Evolutionary conservation across 495 filamentous ascomycete species (phyloP), one percentile per base, ranked within the genome.

Genomic region (Cryomyces minteri): DNA sequence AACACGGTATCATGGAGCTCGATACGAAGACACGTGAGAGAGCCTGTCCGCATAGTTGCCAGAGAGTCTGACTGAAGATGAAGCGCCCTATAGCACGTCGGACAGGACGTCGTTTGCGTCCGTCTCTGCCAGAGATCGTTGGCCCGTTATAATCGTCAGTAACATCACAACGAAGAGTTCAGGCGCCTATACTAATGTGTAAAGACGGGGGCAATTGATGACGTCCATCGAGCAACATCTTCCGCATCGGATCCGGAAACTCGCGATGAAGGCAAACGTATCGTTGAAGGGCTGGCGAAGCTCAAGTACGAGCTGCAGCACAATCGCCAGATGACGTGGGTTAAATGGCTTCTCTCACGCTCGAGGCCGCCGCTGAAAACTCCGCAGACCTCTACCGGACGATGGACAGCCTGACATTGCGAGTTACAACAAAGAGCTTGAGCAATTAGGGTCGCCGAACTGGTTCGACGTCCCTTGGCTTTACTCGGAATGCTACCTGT

Each of bases 221-320:
- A 96, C 58, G 70, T 88, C 18, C 87, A 94, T 62, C 81, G 81
- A 4, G 72, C 81, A 14, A 77, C 85, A 0, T 69, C 69, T 18
- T 64, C 67, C 30, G 70, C 71, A 25, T 66, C 67, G 9, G 74
- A 83, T 32, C 58, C 71, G 1, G 74, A 73, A 36, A 81, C 83
- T 59, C 58, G 63, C 11, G 71, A 71, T 29, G 90, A 98, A 54
- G 90, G 90, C 48, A 94, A 94, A 64, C 65, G 60, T 49, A 90
- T 98, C 48, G 71, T 93, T 34, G 77, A 78, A 58, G 73, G 80
- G 44, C 67, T 98, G 2, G 80, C 82, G 10, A 75, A 71, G 54
- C 69, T 98, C 50, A 98, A 98, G 64, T 94, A 96, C 63, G 88
- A 98, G 65, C 61, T 95, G 39, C 90, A 94, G 57, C 90, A 98